Conservation (phyloP, 2,329 filamentous ascomycete genomes). For the Arthrobotrys sinensis region DNA sequence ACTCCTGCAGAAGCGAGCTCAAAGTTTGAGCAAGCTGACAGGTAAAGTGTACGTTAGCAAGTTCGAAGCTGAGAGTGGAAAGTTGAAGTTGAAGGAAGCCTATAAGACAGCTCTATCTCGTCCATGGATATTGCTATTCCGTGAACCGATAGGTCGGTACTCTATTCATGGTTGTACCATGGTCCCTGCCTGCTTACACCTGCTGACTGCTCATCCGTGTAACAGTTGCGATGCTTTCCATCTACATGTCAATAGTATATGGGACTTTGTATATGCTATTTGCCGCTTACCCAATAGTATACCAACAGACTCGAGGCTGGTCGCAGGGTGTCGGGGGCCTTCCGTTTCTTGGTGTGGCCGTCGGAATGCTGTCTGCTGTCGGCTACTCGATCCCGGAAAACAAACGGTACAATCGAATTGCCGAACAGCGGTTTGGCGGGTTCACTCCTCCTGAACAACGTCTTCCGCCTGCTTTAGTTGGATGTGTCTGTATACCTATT, state of each 20-base stretch:
- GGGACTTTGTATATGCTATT: constrained; percentile 75
- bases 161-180: neutral
- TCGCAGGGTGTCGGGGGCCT: constrained; percentile 75
- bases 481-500: constrained; percentile 75
- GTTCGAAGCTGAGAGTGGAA: constrained; percentile 70
- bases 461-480: constrained; percentile 73
- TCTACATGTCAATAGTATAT: constrained; percentile 78
- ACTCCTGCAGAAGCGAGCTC: constrained; percentile 72
- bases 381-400: constrained; percentile 74
- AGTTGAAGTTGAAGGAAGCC: constrained; percentile 69
- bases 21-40: constrained; percentile 71
- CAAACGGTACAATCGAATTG: constrained; percentile 70
- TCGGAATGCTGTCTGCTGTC: constrained; percentile 77
- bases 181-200: neutral
- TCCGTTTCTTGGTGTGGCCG: constrained; percentile 78
- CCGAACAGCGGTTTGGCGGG: constrained; percentile 70
- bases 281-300: constrained; percentile 77
- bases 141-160: constrained; percentile 74
- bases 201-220: neutral
- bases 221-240: constrained; percentile 73
- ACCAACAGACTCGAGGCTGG: constrained; percentile 75
- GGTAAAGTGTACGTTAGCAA: constrained; percentile 74
- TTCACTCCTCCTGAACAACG: constrained; percentile 78
- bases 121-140: constrained; percentile 79
- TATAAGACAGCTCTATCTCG: constrained; percentile 75